phyloP scores from a whole-genome alignment of 768 basidiomycete species.

The Macrocybe gigantea region DNA sequence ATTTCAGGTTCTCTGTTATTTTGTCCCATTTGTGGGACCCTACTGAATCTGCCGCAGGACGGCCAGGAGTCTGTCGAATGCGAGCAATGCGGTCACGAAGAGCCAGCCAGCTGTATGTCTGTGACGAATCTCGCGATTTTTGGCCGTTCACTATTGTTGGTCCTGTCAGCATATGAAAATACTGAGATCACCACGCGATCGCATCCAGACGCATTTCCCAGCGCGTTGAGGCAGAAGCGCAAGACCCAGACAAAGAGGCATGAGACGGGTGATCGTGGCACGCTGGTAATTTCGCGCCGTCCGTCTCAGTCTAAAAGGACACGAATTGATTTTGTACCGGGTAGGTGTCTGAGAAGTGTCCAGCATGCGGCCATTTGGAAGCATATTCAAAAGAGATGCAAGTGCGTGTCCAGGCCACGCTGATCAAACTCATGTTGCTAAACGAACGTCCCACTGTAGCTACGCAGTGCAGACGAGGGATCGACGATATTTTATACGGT shows the following conservation, averaged over 20 bases:
- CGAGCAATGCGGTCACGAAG: constrained; percentile 83
- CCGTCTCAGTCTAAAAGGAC: background rate
- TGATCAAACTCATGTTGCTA: background rate
- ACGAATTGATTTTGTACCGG: background rate
- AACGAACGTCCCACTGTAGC: constrained; percentile 27
- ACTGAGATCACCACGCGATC: constrained; percentile 86
- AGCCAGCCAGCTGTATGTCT: constrained; percentile 82
- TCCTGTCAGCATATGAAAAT: constrained; percentile 77
- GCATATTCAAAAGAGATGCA: constrained; percentile 89
- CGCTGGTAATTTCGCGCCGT: constrained; percentile 23
- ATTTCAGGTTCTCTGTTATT: constrained; percentile 81
- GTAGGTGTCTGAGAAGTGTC: constrained; percentile 88
- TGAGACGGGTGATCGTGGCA: constrained; percentile 63
- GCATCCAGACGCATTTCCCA: constrained; percentile 93
- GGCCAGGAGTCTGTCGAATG: constrained; percentile 73
- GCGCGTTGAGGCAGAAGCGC: constrained; percentile 76
- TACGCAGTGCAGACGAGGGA: constrained; percentile 91
- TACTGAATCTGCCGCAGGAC: constrained; percentile 76
- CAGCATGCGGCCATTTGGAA: constrained; percentile 77
- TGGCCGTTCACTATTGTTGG: too few relatives aligned
- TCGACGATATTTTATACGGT: constrained; percentile 95
- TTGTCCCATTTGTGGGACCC: constrained; percentile 88
- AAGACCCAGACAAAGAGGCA: constrained; percentile 86
- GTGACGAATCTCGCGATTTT: background rate
- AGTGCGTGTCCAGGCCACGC: constrained; percentile 32